phyloP scores from a whole-genome alignment of 345 rosid species.

The Brassica incana region DNA sequence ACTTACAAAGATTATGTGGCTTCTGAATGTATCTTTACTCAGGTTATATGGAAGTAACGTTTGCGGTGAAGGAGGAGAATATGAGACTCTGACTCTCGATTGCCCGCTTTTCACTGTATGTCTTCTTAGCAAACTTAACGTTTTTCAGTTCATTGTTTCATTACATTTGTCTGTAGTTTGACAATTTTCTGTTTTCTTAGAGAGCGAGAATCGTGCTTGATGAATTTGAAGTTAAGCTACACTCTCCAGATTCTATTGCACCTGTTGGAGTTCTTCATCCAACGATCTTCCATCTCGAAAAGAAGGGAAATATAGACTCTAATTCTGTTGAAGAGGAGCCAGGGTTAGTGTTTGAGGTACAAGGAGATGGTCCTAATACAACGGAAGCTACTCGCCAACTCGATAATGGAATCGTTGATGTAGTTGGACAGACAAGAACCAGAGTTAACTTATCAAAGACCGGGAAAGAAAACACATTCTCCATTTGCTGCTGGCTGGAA shows the following conservation, averaged over 20 bases:
- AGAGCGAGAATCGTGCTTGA: conserved; percentile 84
- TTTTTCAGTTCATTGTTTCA: background rate
- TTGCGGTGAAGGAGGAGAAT: conserved; percentile 99
- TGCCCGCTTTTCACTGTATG: conserved; percentile 90
- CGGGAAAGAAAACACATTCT: conserved; percentile 55
- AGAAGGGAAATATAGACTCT: conserved; percentile 44
- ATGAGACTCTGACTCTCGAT: conserved; percentile 92
- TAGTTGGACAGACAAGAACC: conserved; percentile 42
- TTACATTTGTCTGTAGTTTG: background rate
- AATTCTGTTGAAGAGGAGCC: conserved; percentile 37
- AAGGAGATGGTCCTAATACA: conserved; percentile 46
- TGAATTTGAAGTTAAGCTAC: conserved; percentile 70
- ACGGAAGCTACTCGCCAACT: conserved; percentile 37
- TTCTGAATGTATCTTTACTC: conserved; percentile 15
- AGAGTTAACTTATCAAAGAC: conserved; percentile 55
- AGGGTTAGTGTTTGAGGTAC: conserved; percentile 63
- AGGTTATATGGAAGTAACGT: conserved; percentile 92
- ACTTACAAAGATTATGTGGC: conserved; percentile 1
- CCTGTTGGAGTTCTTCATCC: conserved; percentile 95
- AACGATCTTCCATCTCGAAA: conserved; percentile 68
- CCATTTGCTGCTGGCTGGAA: conserved; percentile 85
- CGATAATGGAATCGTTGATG: conserved; percentile 39
- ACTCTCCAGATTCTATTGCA: conserved; percentile 86
- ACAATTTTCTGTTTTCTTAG: conserved; percentile 36
- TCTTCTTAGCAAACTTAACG: conserved; percentile 1